Evolutionary conservation across 352 stramenopile genomes (phyloP), one percentile per base, ranked within the genome.

Genomic region (Phytophthora sojae): DNA sequence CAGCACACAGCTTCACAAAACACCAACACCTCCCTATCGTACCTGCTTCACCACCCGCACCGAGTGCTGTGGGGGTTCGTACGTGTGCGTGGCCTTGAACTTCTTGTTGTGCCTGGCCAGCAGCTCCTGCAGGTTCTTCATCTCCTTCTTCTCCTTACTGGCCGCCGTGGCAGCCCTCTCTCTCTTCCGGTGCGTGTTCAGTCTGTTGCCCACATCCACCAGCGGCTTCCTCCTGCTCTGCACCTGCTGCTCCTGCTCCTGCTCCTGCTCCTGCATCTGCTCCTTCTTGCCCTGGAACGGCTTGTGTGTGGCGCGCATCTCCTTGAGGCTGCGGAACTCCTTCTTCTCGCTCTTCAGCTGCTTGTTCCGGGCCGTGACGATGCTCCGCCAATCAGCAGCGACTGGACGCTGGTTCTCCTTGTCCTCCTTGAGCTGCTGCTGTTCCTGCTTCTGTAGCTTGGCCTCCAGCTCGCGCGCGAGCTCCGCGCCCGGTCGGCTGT

Each of bases 41-140:
- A 94, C 88, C 83, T 81, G 71, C 56, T 81, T 84, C 9, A 95
- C 86, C 57, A 93, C 83, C 12, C 88, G 83, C 45, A 95, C 79
- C 5, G 88, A 92, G 67, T 95, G 88, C 25, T 90, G 78, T n/a
- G 78, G 82, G 17, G 88, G 88, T 56, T 95, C 86, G 62, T 94
- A 95, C 47, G 83, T 92, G 61, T 94, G 86, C 21, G 37, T 54
- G 4, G 70, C 74, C 71, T 92, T 93, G 62, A 94, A 90, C 55
- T 91, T 91, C 71, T 92, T 93, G 71, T 95, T 95, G 66, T 95
- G 88, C 39, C 77, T 75, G 47, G 79, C 79, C 29, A 95, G 63
- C 23, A 94, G 68, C 62, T 76, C 77, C 49, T 92, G 64, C 37
- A 94, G 63, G 21, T 83, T 72, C 59, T 89, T 71, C 29, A 91